Percentiles rank a stretch among this genome's conserved stretches.
These are phyloP conservation scores for Evansstolkia leycettana DNA, from an alignment of 495 filamentous ascomycete genomes.

Conservation along the genomic window DNA sequence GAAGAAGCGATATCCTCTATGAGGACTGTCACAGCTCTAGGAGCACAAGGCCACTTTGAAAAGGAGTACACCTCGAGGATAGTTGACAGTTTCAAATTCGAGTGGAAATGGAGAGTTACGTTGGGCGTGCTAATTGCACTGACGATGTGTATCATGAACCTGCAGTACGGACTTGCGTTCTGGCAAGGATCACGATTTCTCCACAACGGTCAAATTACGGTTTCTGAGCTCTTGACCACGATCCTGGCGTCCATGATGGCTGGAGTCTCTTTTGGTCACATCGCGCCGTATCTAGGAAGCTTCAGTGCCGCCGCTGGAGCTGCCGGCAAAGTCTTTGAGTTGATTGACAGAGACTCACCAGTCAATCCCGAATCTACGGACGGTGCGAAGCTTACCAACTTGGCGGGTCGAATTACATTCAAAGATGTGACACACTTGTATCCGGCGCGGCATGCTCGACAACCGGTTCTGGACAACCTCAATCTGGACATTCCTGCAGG, in stretches of 20 bases:
- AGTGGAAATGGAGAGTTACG: background rate
- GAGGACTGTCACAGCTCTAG: constrained; percentile 5
- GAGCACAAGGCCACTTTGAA: constrained; percentile 3
- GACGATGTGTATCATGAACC: constrained; percentile 3
- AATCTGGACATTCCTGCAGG: constrained; percentile 22
- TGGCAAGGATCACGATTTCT: constrained; percentile 8
- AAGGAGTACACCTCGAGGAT: constrained; percentile 9
- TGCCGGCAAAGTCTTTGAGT: constrained; percentile 18
- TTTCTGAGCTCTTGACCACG: constrained; percentile 1
- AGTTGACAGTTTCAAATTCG: background rate
- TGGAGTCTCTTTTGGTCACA: constrained; percentile 2
- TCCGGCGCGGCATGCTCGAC: constrained; percentile 22
- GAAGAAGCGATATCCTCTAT: constrained; percentile 11
- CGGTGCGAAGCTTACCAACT: constrained; percentile 5
- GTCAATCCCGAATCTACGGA: constrained; percentile 23
- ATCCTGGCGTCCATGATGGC: constrained; percentile 6
- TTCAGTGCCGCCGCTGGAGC: constrained; percentile 22
- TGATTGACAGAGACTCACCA: constrained; percentile 23
- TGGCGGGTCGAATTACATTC: constrained; percentile 36
- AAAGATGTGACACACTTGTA: constrained; percentile 47
- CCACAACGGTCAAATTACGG: constrained; percentile 3
- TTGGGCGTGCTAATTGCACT: constrained; percentile 3
- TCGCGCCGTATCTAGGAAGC: constrained; percentile 25
- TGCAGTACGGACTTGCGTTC: constrained; percentile 8
- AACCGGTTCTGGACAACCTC: constrained; percentile 23